Evolutionary conservation across 1,284 basidiomycete genomes (phyloP), one percentile per base, ranked within the genome.

Genomic region (Leccinum fallax): DNA sequence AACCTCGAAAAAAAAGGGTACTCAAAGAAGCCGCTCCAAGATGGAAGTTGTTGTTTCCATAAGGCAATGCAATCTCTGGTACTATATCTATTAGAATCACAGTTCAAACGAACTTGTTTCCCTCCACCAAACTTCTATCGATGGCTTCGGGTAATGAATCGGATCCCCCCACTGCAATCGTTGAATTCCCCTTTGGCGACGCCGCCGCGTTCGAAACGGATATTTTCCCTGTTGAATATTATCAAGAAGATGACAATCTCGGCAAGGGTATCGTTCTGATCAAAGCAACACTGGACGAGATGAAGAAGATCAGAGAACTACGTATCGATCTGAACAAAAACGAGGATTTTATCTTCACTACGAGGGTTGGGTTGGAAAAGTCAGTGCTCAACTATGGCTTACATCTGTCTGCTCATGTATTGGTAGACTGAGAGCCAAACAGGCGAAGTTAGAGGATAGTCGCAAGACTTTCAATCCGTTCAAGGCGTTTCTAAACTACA

Each of bases 191-290:
- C 32, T 34, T 28, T 3, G 70, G 69, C 0, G 10, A 40, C 0
- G 62, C 52, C 9, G n/a, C 36, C 2, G 10, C 19, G 1, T 66
- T 53, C 49, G 59, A 67, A 11, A 40, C 13, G 28, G 4, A 0
- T 4, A 0, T 63, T 1, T 71, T 65, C 4, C 69, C 68, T 21
- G 28, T 59, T 4, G 54, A 11, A 0, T 68, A 66, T 16, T 40
- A 63, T 24, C n/a, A 21, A 0, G 48, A 5, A 4, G 8, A 2
- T 0, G 34, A 7, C n/a, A 19, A 56, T 32, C 2, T 69, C 49
- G 30, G 1, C 38, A 68, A 61, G 16, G 68, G 68, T 15, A 43
- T 5, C 4, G 1, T 70, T n/a, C 28, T 67, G n/a, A 49, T 69
- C 2, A 32, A 0, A 11, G 53, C 67, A 9, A 69, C 66, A 3